These are phyloP conservation scores for Yamadazyma trypodendri DNA, from an alignment of 1,139 yeast genomes.

Conservation along the genomic window DNA sequence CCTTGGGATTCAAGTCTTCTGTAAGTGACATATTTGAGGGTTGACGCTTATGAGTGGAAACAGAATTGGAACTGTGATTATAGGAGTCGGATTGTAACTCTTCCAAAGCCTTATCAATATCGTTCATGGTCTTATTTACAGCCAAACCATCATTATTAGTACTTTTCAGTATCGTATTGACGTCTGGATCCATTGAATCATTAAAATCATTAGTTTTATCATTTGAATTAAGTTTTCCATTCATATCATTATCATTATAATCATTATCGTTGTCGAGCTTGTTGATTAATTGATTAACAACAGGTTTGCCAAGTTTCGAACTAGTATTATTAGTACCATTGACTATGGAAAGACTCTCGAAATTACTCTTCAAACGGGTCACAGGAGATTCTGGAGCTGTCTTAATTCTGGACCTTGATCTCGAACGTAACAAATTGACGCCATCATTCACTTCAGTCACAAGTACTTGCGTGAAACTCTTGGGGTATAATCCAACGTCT, in stretches of 20 bases:
- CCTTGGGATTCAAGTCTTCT: slow-evolving; percentile 47
- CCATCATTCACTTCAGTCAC: slow-evolving; percentile 17
- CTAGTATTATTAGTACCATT: background rate
- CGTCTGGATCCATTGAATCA: slow-evolving; percentile 1
- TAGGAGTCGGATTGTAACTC: slow-evolving; percentile 52
- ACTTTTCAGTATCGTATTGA: background rate
- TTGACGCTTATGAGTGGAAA: slow-evolving; percentile 15
- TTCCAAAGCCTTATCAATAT: slow-evolving; percentile 80
- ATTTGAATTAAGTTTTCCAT: slow-evolving; percentile 1
- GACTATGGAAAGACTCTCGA: slow-evolving; percentile 16
- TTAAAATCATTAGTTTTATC: slow-evolving; percentile 7
- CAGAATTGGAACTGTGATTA: slow-evolving; percentile 6
- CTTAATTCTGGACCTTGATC: slow-evolving; percentile 47
- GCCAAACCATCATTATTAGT: slow-evolving; percentile 7
- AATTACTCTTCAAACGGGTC: slow-evolving; percentile 17
- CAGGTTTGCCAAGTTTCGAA: background rate
- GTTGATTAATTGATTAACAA: background rate
- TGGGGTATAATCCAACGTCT: slow-evolving; percentile 85
- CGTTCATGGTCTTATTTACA: slow-evolving; percentile 65
- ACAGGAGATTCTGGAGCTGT: slow-evolving; percentile 10
- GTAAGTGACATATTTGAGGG: slow-evolving; percentile 20
- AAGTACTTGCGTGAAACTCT: slow-evolving; percentile 66
- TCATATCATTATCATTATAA: slow-evolving; percentile 7
- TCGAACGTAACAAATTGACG: slow-evolving; percentile 27
- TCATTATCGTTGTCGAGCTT: slow-evolving; percentile 3